Evolutionary conservation across 495 filamentous ascomycete species (phyloP).

Genomic region (Geopyxis carbonaria): DNA sequence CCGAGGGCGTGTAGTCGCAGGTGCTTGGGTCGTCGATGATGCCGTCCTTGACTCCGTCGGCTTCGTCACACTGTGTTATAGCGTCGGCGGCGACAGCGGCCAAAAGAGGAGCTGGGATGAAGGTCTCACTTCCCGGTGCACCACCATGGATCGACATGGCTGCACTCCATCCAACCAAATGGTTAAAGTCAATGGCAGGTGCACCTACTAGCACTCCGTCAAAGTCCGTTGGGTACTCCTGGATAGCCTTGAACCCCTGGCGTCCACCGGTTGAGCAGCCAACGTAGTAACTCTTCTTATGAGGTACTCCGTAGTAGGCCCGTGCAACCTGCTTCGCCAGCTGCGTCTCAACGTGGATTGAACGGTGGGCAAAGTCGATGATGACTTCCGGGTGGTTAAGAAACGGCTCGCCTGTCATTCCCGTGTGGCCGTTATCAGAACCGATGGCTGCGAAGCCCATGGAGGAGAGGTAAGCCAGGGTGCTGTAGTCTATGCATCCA

Average conservation of each 20-base stretch:
- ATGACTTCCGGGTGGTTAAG: constrained; percentile 30
- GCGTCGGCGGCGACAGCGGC: constrained; percentile 39
- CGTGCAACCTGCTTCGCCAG: constrained; percentile 26
- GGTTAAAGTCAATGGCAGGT: constrained; percentile 27
- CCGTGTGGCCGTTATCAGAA: constrained; percentile 37
- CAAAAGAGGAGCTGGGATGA: constrained; percentile 35
- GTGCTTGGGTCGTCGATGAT: constrained; percentile 45
- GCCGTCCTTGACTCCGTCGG: constrained; percentile 46
- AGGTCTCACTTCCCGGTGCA: neutral
- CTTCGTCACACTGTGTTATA: constrained; percentile 44
- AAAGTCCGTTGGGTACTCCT: constrained; percentile 39
- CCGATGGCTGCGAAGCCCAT: constrained; percentile 37
- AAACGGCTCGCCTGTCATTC: constrained; percentile 34
- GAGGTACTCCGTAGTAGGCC: constrained; percentile 30
- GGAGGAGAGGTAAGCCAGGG: constrained; percentile 29
- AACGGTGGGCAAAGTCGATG: constrained; percentile 17
- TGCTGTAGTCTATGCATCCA: constrained; percentile 30
- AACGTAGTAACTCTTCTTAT: constrained; percentile 37
- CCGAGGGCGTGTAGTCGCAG: constrained; percentile 39
- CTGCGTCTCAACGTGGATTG: constrained; percentile 1
- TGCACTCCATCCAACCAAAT: constrained; percentile 1
- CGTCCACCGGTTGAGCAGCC: constrained; percentile 45
- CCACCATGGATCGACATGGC: neutral
- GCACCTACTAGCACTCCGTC: constrained; percentile 52
- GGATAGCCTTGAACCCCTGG: constrained; percentile 37